Evolutionary conservation across 2,329 filamentous ascomycete genomes (phyloP), one percentile per base, ranked within the genome.

Genomic region (Myriosclerotinia scirpicola): DNA sequence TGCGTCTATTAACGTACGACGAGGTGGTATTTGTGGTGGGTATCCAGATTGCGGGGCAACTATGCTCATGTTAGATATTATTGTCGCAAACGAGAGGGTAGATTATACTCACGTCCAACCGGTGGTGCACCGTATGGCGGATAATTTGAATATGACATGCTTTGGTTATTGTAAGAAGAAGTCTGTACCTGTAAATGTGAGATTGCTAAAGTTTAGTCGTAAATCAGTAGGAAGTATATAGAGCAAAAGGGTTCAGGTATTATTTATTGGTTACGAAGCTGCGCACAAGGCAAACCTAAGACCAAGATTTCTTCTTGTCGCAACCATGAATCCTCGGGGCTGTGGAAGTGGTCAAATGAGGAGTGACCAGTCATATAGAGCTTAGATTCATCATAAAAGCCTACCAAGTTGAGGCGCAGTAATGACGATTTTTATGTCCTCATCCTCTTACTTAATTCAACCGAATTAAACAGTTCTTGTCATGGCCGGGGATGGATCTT

Each of bases 91-190:
- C 20, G 42, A 54, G n/a, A 46, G 54, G 15, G 42, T 34, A 48
- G 67, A 54, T 42, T n/a, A 30, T 42, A 68, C 69, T 66, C 44
- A 70, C 69, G 67, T 22, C 69, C 66, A 62, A 38, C 65, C 9
- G 67, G 66, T 22, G 70, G 70, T 9, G 70, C 65, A 52, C 69
- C 68, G 36, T 71, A 71, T 14, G 61, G 58, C 9, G 65, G 56
- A 34, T 63, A 63, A 2, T 67, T 60, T 46, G 60, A 60, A 55
- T 67, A 67, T 40, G 66, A 55, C 66, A 67, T 67, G 14, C 36
- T 48, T 60, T 20, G n/a, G 5, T 22, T 40, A 30, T 8, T 50
- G n/a, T 20, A 38, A 15, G 48, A 36, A 38, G 30, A 50, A 38
- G 17, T 60, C n/a, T 61, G 46, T 38, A 34, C 14, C 44, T 38